Evolutionary conservation across 768 basidiomycete species (phyloP).

Genomic region (Leucosporidium creatinivorum): DNA sequence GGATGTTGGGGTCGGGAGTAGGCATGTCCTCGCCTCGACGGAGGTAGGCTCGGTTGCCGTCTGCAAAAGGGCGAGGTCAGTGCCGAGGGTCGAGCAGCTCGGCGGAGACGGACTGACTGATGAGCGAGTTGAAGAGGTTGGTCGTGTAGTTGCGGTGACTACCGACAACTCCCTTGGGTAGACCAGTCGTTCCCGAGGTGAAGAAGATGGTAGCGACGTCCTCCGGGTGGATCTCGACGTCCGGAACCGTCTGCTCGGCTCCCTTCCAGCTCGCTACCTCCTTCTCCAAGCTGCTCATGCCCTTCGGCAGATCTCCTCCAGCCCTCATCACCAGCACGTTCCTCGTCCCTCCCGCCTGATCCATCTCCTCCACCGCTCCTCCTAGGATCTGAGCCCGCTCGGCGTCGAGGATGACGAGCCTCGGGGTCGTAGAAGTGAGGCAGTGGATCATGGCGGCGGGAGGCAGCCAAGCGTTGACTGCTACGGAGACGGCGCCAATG

Average conservation of each 20-base stretch:
- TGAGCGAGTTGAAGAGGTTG: constrained; percentile 49
- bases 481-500: constrained; percentile 57
- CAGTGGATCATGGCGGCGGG: constrained; percentile 48
- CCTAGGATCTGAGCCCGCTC: constrained; percentile 44
- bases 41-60: neutral
- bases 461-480: constrained; percentile 49
- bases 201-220: constrained; percentile 60
- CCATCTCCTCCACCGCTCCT: neutral
- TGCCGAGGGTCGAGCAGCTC: too few relatives aligned
- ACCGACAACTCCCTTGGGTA: constrained; percentile 62
- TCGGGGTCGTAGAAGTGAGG: constrained; percentile 52
- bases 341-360: constrained; percentile 20
- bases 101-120: neutral
- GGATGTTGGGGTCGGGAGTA: neutral
- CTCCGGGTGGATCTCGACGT: constrained; percentile 38
- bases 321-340: constrained; percentile 25
- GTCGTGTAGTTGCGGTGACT: constrained; percentile 59
- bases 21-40: neutral
- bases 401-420: constrained; percentile 53
- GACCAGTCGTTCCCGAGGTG: constrained; percentile 55
- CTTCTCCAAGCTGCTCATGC: constrained; percentile 43
- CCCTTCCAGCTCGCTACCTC: constrained; percentile 38
- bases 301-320: constrained; percentile 36
- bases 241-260: constrained; percentile 13
- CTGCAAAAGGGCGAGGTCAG: neutral